These are phyloP conservation scores for Flaveria floridana DNA, from an alignment of 140 eudicot species.

Conservation along the genomic window DNA sequence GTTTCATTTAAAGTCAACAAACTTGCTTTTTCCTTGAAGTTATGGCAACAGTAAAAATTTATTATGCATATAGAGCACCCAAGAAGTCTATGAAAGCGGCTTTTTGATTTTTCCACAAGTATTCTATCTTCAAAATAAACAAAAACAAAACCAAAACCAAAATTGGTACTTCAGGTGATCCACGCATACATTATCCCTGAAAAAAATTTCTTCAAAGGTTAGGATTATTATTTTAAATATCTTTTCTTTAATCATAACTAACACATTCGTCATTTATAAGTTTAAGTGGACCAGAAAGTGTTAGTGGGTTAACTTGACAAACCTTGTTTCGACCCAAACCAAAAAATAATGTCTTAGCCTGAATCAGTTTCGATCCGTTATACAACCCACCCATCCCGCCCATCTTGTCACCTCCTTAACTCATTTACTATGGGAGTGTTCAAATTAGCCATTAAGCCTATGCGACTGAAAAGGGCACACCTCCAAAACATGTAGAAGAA, in stretches of 20 bases:
- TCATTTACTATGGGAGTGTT: not conserved
- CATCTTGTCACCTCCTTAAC: slow-evolving; percentile 1
- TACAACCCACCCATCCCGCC: not conserved
- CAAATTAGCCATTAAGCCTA: not conserved
- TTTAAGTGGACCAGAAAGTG: not conserved
- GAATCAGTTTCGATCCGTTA: not conserved
- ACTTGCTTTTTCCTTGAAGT: not conserved
- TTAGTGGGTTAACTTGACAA: not conserved
- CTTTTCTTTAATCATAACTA: not conserved
- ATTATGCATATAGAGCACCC: not conserved
- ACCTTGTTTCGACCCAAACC: not conserved
- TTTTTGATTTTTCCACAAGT: not conserved
- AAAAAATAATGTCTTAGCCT: not conserved
- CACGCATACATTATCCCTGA: not conserved
- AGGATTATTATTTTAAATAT: not conserved
- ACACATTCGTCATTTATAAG: not conserved
- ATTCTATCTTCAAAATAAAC: not conserved
- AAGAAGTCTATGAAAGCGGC: not conserved
- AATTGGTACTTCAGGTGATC: not conserved
- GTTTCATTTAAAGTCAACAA: not conserved
- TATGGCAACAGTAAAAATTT: not conserved
- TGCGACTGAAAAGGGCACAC: not conserved
- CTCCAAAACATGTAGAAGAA: not conserved
- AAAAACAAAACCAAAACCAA: not conserved
- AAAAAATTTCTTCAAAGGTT: not conserved